Base-by-base conservation (phyloP, 1,284 basidiomycete genomes). In the Calocybe gambosa region DNA sequence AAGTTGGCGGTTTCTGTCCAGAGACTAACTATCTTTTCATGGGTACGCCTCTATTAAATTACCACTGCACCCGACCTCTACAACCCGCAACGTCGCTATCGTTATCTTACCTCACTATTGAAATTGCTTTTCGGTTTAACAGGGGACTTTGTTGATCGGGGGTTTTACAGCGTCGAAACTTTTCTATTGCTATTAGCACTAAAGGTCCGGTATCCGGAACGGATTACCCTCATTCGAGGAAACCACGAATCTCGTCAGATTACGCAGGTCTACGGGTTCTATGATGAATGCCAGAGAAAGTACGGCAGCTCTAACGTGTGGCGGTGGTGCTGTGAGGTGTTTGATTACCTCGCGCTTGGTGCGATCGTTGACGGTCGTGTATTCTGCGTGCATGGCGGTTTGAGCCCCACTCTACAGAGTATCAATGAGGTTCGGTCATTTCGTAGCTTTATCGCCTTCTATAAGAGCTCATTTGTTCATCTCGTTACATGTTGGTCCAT, bases 191-290 rank as follows among this genome's bases (percentile, higher is more conserved):
- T 99, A 5, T 80, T 99, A 44, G 89, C 94, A 1, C 82, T 96
- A 64, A 99, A 99, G 70, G 94, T 98, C 43, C 89, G 95, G 16
- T 98, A 97, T 65, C 94, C 93, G 15, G 96, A 99, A 63, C 84
- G 95, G 39, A 96, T 99, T 63, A 98, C 93, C 0, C 82, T 99
- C 55, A 96, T 99, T 56, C 80, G 95, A 28, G 95, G 95, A 10
- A 99, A 99, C 74, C 95, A 99, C 73, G 95, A 99, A 68, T 94
- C 91, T n/a, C 76, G 95, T 2, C 95, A 99, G 65, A 99, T 99
- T 60, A 97, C 93, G 0, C 95, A 99, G 62, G 95, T 99, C 0
- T 99, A 99, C 65, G 96, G 95, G 10, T 99, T 99, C 65, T 99
- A 98, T 70, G 96, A 99, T 68, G 95, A 99, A 62, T 99, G 95